Conservation (phyloP, 2,329 filamentous ascomycete species). For the Aspergillus sclerotialis region DNA sequence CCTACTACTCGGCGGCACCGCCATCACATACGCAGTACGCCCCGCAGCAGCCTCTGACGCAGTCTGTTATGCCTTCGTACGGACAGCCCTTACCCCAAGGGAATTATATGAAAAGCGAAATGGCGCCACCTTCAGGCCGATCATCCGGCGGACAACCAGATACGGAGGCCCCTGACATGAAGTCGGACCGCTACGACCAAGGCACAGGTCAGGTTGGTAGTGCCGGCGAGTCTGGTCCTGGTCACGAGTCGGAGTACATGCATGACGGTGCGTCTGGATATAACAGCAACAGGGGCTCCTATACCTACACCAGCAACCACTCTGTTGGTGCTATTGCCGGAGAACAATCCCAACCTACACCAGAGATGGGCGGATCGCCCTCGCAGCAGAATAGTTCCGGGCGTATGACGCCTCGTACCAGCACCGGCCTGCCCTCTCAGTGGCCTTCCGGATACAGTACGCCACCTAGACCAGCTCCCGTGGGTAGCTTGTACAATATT, state of each 20-base stretch:
- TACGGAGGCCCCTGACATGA: constrained; percentile 58
- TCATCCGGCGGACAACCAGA: constrained; percentile 52
- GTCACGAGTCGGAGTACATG: constrained; percentile 71
- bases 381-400: constrained; percentile 73
- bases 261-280: constrained; percentile 69
- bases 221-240: constrained; percentile 61
- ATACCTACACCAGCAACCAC: constrained; percentile 66
- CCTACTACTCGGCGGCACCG: constrained; percentile 68
- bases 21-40: constrained; percentile 61
- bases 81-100: constrained; percentile 44
- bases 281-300: constrained; percentile 63
- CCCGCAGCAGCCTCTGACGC: constrained; percentile 52
- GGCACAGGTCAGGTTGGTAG: constrained; percentile 50
- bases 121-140: constrained; percentile 70
- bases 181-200: constrained; percentile 60
- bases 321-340: constrained; percentile 59
- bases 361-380: constrained; percentile 77
- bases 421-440: constrained; percentile 63
- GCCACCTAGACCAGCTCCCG: constrained; percentile 62
- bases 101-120: constrained; percentile 74
- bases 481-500: constrained; percentile 81
- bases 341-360: constrained; percentile 69
- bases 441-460: constrained; percentile 73
- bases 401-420: constrained; percentile 76
- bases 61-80: constrained; percentile 65